Base-by-base conservation (phyloP, 2,329 filamentous ascomycete genomes). In the Xylariaceae sp. region DNA sequence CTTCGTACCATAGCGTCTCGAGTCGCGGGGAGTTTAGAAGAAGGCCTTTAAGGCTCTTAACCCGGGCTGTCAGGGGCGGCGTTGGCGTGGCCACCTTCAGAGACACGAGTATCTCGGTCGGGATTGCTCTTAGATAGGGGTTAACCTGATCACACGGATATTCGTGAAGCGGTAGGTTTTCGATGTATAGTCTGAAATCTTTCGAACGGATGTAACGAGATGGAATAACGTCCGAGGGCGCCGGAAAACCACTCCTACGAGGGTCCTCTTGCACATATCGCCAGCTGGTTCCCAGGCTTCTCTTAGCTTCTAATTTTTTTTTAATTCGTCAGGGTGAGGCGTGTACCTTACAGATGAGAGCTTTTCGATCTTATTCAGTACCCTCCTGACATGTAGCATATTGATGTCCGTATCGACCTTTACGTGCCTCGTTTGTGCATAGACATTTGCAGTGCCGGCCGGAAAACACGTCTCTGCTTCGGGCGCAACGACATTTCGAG, bases 1-100 rank as follows among this genome's bases (percentile, higher is more conserved):
- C 78, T 35, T 74, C 68, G 62, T 79, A 79, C 55, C 75, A 71
- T n/a, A 81, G 70, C 0, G 67, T 73, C 62, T 73, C 68, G 2
- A 79, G 71, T 6, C 62, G 67, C 2, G 64, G 65, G 7, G 75
- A 70, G 9, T 68, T 61, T 7, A 78, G 58, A 1, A 81, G 68
- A 13, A 81, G 71, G 7, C 67, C 67, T 67, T 78, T 80, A n/a
- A 81, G 63, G 0, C 74, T 73, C 13, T 71, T 71, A 3, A 79
- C 69, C 2, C 72, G 72, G 0, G 74, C 73, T 3, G 76, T 77
- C 4, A 79, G 71, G 0, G 75, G 75, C 4, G 75, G 75, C 0
- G 72, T 70, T 2, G 77, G 73, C 44, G 65, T 71, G 9, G 71
- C 71, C 57, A 78, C 71, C 61, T 74, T 76, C 9, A 80, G 67